A percentile compares a stretch with the other conserved stretches of the same genome.
Evolutionary conservation across 257 asterid genomes (phyloP).

Genomic region (Schizonepeta tenuifolia): DNA sequence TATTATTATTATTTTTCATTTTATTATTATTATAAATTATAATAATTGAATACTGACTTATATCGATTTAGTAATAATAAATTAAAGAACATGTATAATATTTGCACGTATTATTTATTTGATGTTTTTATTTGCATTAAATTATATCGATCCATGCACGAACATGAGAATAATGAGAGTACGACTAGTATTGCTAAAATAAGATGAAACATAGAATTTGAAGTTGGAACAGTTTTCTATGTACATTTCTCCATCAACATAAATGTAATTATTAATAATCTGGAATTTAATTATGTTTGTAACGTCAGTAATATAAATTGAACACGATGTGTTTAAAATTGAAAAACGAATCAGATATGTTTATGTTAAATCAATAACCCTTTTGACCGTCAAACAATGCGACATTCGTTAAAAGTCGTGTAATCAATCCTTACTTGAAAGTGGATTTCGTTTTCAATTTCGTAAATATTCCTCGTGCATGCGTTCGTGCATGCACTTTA

Average conservation of each 20-base stretch:
- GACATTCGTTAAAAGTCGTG: slow-evolving; percentile 39
- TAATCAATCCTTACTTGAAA: neutral
- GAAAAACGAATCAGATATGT: neutral
- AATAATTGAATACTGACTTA: no score
- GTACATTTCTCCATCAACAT: slow-evolving; percentile 10
- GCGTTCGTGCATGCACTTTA: slow-evolving; percentile 10
- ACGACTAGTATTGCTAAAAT: neutral
- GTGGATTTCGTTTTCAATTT: slow-evolving; percentile 30
- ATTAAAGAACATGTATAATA: no score
- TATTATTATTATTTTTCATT: no score
- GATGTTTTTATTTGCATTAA: neutral
- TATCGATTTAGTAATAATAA: no score
- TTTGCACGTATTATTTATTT: neutral
- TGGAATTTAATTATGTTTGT: neutral
- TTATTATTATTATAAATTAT: no score
- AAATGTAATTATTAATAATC: neutral
- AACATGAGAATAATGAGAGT: neutral
- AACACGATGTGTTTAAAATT: neutral
- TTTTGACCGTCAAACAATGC: slow-evolving; percentile 31
- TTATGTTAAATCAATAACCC: neutral
- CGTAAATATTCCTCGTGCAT: slow-evolving; percentile 27
- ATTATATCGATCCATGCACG: neutral
- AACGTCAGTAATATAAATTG: neutral
- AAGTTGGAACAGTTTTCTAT: neutral
- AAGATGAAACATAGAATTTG: neutral